Conservation (phyloP, 2,329 filamentous ascomycete genomes). For the Verticillium nonalfalfae region DNA sequence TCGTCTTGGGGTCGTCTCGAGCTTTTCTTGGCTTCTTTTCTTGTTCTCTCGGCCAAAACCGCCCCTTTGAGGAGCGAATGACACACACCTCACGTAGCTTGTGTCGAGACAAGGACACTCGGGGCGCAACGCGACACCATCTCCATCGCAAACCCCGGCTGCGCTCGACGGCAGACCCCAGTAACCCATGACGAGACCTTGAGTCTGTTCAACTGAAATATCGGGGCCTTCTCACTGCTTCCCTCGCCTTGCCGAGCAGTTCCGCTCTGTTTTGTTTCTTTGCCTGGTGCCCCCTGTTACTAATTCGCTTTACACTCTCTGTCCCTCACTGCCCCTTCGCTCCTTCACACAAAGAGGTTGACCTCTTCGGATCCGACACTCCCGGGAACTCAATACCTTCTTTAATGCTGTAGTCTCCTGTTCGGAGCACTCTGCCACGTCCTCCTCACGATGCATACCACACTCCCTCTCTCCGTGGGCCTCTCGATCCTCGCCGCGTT, state of each 20-base stretch:
- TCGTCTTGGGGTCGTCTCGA: background rate
- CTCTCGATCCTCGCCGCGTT: background rate
- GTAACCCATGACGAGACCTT: background rate
- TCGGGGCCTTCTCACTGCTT: background rate
- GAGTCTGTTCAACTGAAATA: background rate
- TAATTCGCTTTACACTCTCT: background rate
- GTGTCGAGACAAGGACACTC: background rate
- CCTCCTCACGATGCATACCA: background rate
- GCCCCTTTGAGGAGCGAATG: background rate
- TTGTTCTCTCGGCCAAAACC: background rate
- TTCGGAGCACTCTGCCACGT: background rate
- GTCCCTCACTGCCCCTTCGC: background rate
- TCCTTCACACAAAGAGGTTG: background rate
- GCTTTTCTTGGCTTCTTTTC: background rate
- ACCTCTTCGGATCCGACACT: background rate
- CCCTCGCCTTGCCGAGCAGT: background rate
- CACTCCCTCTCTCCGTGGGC: slow-evolving; percentile 1
- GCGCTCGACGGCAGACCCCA: background rate
- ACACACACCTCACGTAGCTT: background rate
- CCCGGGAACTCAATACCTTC: background rate
- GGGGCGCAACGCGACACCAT: background rate
- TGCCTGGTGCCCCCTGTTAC: background rate
- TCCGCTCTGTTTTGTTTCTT: background rate
- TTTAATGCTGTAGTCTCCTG: background rate
- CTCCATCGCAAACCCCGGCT: background rate